Evolutionary conservation across 177 flowering plant species (phyloP), one percentile per base, ranked within the genome.

Genomic region (Vitis hybrid): DNA sequence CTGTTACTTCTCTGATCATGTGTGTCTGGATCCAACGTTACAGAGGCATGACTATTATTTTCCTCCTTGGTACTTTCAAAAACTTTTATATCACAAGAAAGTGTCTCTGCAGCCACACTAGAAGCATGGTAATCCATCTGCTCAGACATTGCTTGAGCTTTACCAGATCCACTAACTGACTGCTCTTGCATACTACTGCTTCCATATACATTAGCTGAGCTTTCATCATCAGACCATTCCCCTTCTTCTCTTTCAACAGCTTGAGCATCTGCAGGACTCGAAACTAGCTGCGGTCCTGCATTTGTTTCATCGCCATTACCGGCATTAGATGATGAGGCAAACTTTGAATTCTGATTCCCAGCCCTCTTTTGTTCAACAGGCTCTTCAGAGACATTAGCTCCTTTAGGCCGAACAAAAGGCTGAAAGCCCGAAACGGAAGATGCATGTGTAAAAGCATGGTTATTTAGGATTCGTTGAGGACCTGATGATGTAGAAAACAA

Each of bases 191-290:
- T 60, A 74, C 57, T 67, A 68, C 58, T 67, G 59, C 70, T 73
- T 48, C 57, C 73, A 71, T 69, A 10, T 67, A 68, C 80, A 76
- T 84, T 84, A 53, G 70, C 79, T 61, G 77, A 74, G 29, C 79
- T 84, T 72, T 90, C 97, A 51, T 72, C 87, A 77, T 90, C 98
- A 66, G 98, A 88, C 97, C 94, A 93, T 79, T 94, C 98, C 45
- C 98, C 98, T 82, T 95, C 99, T 82, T 94, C 98, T 81, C 87
- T 91, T 75, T 95, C 99, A 57, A 75, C 77, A 15, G 63, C 74
- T 72, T 74, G 80, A 74, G 63, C 74, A 68, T 84, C 81, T 39
- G 57, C 60, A 68, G 73, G 61, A 69, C 63, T 75, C 6, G 80
- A 78, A 74, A 77, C 77, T 10, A 71, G 18, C 22, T 68, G 58